Conservation (phyloP, 192 early-diverging fungal species). For the Coemansia interrupta region DNA sequence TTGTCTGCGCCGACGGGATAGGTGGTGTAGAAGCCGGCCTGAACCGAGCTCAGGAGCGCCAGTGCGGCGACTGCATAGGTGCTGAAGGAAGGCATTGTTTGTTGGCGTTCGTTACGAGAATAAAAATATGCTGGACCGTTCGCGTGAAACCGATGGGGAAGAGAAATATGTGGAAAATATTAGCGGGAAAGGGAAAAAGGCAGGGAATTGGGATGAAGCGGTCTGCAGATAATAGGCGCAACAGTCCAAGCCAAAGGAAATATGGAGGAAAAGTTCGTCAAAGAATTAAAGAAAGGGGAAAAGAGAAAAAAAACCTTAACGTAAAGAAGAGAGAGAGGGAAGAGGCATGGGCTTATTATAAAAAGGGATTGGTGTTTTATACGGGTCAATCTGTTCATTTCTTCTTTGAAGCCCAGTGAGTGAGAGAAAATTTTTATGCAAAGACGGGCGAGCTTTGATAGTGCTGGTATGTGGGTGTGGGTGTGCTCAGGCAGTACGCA, state of each 20-base stretch:
- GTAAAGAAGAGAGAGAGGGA: background rate
- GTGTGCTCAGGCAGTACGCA: no score
- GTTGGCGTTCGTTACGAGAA: background rate
- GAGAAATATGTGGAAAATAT: background rate
- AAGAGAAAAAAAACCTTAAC: constrained; percentile 1
- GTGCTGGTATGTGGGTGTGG: no score
- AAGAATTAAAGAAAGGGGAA: background rate
- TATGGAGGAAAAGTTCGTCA: background rate
- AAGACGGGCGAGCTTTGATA: no score
- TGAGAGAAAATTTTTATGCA: no score
- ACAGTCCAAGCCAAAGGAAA: background rate
- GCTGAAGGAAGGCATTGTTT: constrained; percentile 41
- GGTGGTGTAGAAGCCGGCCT: constrained; percentile 51
- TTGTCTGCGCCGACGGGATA: constrained; percentile 43
- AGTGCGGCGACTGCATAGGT: constrained; percentile 25
- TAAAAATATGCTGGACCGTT: background rate
- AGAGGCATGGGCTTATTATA: background rate
- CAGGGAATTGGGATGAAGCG: background rate
- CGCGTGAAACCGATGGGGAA: background rate
- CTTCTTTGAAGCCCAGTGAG: no score
- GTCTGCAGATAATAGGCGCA: background rate
- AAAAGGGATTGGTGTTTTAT: background rate
- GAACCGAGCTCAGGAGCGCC: constrained; percentile 37
- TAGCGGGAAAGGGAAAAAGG: constrained; percentile 1
- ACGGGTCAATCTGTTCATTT: no score